Evolutionary conservation across 208 protist genomes (phyloP), one percentile per base, ranked within the genome.

Genomic region (Leishmania gerbilli): DNA sequence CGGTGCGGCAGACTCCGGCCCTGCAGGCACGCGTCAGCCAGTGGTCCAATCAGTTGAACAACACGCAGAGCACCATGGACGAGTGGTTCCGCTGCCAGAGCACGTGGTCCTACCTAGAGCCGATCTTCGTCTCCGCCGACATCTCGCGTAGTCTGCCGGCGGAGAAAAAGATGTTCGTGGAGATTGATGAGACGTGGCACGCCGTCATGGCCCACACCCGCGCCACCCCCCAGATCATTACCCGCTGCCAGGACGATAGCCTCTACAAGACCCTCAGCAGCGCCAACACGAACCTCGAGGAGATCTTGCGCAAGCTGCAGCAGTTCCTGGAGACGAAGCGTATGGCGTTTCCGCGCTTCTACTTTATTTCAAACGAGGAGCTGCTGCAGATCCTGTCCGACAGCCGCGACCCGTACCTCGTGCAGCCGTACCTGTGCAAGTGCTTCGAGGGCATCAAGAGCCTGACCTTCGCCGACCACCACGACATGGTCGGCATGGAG

Each of bases 241-340:
- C 93, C 45, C 91, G 95, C 49, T 97, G 95, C 84, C 91, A 97
- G 71, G 96, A 98, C 77, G 98, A 99, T 42, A 95, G 91, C 21
- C 89, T 99, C 24, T 92, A 98, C 55, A 90, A 93, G 55, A 95
- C 89, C 13, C 97, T 99, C 53, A 84, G 90, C 58, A 94, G 97
- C 58, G 95, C 90, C 72, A 99, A 99, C 86, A 87, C 97, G 49
- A 94, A 97, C 27, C 89, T 99, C 7, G 99, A 99, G 51, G 86
- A 95, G 45, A 98, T 99, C 71, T 94, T 99, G 68, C 97, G 98
- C 77, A 98, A 99, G 79, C 92, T 99, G 75, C 98, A 99, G 80
- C 94, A 99, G 90, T 99, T 99, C 86, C 91, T 99, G 1, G 98
- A 99, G 85, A 99, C 98, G 56, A 99, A 99, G 92, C 92, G 99